Conservation (phyloP, 106 monocot genomes). For the Dendrobium huoshanense region DNA sequence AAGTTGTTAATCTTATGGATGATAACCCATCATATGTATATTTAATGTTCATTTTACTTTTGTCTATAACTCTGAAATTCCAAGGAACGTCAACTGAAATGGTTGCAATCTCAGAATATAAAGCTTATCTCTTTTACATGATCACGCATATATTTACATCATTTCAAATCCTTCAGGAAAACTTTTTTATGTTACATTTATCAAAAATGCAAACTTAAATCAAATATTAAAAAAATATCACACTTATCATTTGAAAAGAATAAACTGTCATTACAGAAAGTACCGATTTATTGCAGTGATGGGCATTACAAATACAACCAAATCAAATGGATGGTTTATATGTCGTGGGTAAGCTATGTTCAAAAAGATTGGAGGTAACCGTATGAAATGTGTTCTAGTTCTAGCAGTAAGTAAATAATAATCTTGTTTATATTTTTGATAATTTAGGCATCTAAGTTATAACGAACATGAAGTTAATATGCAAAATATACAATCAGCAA, state of each 20-base stretch:
- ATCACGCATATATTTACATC: not conserved
- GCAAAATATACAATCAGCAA: too few species aligned
- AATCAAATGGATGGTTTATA: not conserved
- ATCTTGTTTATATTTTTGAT: not conserved
- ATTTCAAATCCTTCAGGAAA: not conserved
- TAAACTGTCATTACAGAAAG: not conserved
- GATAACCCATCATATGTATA: too few species aligned
- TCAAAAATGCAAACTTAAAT: conserved; percentile 3
- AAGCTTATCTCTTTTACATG: not conserved
- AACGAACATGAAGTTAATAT: not conserved
- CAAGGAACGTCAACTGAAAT: too few species aligned
- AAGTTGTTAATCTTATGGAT: too few species aligned
- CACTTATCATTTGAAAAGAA: not conserved
- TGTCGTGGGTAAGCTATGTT: not conserved
- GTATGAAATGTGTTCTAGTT: not conserved
- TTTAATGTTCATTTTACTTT: too few species aligned
- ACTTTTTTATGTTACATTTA: not conserved
- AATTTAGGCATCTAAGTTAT: not conserved
- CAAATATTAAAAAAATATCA: not conserved
- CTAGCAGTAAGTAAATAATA: not conserved
- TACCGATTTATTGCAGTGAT: not conserved
- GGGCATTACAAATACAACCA: not conserved
- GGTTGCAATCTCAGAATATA: too few species aligned
- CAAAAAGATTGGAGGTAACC: not conserved
- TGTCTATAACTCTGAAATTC: too few species aligned